Conservation (phyloP, 257 asterid genomes). For the Nicotiana knightiana region DNA sequence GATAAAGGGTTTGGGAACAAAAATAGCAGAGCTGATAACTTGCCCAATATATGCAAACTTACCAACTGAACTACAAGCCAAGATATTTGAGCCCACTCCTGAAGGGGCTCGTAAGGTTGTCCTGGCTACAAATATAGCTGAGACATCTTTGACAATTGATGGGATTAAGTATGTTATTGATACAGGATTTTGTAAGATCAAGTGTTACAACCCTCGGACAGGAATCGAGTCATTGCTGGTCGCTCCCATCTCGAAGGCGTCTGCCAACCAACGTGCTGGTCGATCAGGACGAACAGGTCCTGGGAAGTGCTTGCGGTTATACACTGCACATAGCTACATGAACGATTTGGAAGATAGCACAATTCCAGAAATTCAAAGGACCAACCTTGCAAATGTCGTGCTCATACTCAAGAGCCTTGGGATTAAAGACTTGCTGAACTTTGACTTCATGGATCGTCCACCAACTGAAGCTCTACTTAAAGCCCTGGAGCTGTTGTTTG, state of each 20-base stretch:
- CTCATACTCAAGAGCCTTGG: conserved; percentile 73
- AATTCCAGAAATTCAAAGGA: conserved; percentile 71
- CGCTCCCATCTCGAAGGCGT: conserved; percentile 69
- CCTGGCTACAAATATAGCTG: conserved; percentile 18
- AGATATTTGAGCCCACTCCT: conserved; percentile 15
- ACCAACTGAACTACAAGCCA: conserved; percentile 13
- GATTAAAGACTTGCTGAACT: conserved; percentile 57
- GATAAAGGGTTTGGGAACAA: not conserved
- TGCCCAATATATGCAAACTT: conserved; percentile 13
- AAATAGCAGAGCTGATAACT: conserved; percentile 8
- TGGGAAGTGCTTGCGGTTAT: conserved; percentile 62
- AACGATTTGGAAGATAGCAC: conserved; percentile 65
- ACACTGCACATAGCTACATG: conserved; percentile 48
- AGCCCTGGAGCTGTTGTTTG: conserved; percentile 65
- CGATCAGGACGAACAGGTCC: conserved; percentile 85
- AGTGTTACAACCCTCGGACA: conserved; percentile 65
- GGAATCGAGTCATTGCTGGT: conserved; percentile 65
- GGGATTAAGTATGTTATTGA: conserved; percentile 78
- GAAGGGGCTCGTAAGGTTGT: conserved; percentile 26
- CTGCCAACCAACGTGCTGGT: conserved; percentile 74
- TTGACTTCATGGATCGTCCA: conserved; percentile 86
- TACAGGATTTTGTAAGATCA: conserved; percentile 73
- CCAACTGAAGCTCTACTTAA: conserved; percentile 68
- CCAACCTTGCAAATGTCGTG: conserved; percentile 63
- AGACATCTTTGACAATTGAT: conserved; percentile 67